Base-by-base conservation (phyloP, 2,329 filamentous ascomycete species). In the Magnaporthiopsis incrustans region DNA sequence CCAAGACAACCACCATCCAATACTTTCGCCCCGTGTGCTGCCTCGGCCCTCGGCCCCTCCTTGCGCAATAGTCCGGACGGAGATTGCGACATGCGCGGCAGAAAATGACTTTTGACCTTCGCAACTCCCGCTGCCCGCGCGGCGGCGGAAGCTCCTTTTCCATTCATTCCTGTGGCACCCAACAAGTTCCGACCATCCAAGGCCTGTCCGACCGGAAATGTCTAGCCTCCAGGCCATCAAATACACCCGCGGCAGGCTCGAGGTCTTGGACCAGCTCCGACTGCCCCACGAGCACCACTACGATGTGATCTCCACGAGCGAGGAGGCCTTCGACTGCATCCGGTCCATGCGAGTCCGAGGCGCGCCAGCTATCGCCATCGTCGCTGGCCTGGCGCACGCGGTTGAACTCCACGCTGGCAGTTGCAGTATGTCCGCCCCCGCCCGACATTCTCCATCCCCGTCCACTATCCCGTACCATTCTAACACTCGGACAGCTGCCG, bases 331-430 rank as follows among this genome's bases (percentile, higher is more conserved):
- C 77, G 88, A 92, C 73, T 90, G 89, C 70, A 95, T 95, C 77
- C 87, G 86, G 70, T 83, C 89, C 22, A 95, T 95, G 91, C 79
- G 87, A 61, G 86, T 89, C 8, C 86, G 91, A 71, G 91, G 91
- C 57, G 95, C 95, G 6, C 95, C 95, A 0, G 95, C 95, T 59
- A 99, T 99, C 74, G 95, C 95, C 59, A 98, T 99, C 68, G 95
- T 99, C n/a, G 95, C 95, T 27, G 91, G 90, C 26, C 84, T 99
- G 44, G 89, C 91, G 2, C 84, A 97, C 50, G 93, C 92, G 1
- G 91, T 97, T 11, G 94, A 98, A 75, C 77, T 98, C 11, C 80
- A 86, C 62, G 83, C 84, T 10, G 82, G 82, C 65, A 75, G 72
- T 60, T 79, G 77, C 69, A 73, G 78, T 78, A 71, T 65, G 77